These are phyloP conservation scores for Brasenia schreberi DNA, from an alignment of 164 flowering plant genomes.

Conservation along the genomic window DNA sequence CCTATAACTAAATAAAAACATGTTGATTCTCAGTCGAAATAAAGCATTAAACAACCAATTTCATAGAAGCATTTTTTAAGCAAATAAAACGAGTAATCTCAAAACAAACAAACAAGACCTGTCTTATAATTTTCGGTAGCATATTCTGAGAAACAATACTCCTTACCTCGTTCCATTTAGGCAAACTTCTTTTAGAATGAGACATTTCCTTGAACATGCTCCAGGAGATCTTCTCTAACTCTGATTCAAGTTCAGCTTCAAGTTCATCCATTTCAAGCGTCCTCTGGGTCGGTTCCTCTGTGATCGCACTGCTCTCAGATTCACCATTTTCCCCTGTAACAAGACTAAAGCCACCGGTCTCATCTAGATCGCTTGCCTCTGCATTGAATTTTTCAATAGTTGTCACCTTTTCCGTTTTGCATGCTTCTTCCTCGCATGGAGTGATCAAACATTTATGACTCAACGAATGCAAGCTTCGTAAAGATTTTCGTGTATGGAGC, in stretches of 20 bases:
- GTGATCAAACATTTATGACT: slow-evolving; percentile 8
- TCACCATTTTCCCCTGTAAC: slow-evolving; percentile 26
- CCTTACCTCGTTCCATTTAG: background rate
- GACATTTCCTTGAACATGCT: slow-evolving; percentile 16
- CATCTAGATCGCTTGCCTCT: background rate
- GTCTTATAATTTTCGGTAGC: too few species aligned
- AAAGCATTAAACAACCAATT: too few species aligned
- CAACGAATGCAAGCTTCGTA: slow-evolving; percentile 6
- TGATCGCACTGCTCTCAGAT: slow-evolving; percentile 43
- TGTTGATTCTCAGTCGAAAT: too few species aligned
- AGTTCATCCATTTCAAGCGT: slow-evolving; percentile 35
- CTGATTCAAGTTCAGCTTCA: slow-evolving; percentile 64
- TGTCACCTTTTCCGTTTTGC: background rate
- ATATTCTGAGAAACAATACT: too few species aligned
- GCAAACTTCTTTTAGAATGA: slow-evolving; percentile 9
- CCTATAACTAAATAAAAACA: too few species aligned
- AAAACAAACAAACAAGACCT: too few species aligned
- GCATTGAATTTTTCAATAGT: background rate
- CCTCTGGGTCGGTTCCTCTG: slow-evolving; percentile 36
- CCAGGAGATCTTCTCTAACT: slow-evolving; percentile 50
- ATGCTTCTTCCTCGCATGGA: background rate
- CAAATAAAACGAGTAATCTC: too few species aligned
- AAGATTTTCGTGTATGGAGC: slow-evolving; percentile 35
- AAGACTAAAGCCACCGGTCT: background rate
- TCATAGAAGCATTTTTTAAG: too few species aligned